Percentiles rank a stretch among this genome's conserved stretches.
These are phyloP conservation scores for Peltaster fructicola DNA, from an alignment of 2,329 filamentous ascomycete genomes.

Conservation along the genomic window DNA sequence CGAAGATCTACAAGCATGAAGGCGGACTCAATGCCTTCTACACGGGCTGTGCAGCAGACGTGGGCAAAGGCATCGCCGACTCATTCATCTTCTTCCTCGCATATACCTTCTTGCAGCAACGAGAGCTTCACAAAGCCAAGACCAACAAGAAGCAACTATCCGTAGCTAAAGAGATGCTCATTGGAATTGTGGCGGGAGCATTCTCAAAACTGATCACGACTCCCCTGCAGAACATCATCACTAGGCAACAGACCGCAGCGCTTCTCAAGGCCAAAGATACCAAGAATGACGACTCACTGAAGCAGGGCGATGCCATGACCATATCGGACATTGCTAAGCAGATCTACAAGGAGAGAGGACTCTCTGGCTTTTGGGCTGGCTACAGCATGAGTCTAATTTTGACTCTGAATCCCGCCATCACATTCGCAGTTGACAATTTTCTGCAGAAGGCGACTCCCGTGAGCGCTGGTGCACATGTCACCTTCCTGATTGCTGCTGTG, in stretches of 20 bases:
- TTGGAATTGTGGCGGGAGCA: slow-evolving; percentile 58
- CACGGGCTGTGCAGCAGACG: slow-evolving; percentile 26
- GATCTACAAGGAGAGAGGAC: slow-evolving; percentile 51
- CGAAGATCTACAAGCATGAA: slow-evolving; percentile 52
- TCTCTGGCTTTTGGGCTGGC: slow-evolving; percentile 69
- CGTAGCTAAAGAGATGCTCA: slow-evolving; percentile 52
- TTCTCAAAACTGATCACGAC: slow-evolving; percentile 61
- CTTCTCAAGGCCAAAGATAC: slow-evolving; percentile 27
- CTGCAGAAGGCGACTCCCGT: slow-evolving; percentile 36
- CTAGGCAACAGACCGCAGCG: slow-evolving; percentile 57
- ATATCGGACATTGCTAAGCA: slow-evolving; percentile 41
- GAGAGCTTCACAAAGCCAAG: slow-evolving; percentile 16
- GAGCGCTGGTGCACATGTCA: slow-evolving; percentile 35
- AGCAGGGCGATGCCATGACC: slow-evolving; percentile 16
- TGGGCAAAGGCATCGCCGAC: slow-evolving; percentile 38
- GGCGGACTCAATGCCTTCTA: slow-evolving; percentile 56
- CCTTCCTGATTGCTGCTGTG: slow-evolving; percentile 52
- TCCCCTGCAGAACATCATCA: slow-evolving; percentile 66
- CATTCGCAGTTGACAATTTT: slow-evolving; percentile 64
- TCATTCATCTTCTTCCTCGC: slow-evolving; percentile 77
- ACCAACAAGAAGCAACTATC: slow-evolving; percentile 27
- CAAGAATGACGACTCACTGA: slow-evolving; percentile 11
- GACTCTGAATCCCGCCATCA: slow-evolving; percentile 72
- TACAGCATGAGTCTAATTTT: slow-evolving; percentile 67
- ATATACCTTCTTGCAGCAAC: slow-evolving; percentile 44